A percentile compares a stretch with the other conserved stretches of the same genome.
These are phyloP conservation scores for Diaporthe citriasiana DNA, from an alignment of 2,329 filamentous ascomycete genomes.

Conservation along the genomic window DNA sequence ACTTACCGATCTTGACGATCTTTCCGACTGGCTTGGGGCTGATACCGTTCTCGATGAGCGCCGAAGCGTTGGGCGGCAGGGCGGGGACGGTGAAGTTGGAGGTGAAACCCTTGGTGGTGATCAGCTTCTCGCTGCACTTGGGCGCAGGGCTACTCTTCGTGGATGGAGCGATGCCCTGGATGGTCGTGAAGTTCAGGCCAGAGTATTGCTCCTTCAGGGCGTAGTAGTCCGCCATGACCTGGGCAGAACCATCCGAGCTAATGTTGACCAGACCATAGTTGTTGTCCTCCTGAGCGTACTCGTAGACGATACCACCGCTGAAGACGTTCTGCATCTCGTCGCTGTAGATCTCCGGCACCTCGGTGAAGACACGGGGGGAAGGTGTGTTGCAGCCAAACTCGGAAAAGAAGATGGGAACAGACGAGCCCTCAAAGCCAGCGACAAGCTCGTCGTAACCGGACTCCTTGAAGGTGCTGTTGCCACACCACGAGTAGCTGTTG, in stretches of 20 bases:
- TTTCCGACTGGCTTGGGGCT: slow-evolving; percentile 73
- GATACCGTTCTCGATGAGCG: slow-evolving; percentile 84
- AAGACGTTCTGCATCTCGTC: slow-evolving; percentile 77
- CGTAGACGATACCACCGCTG: slow-evolving; percentile 85
- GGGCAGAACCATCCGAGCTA: slow-evolving; percentile 68
- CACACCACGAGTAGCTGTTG: slow-evolving; percentile 80
- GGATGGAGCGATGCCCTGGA: slow-evolving; percentile 74
- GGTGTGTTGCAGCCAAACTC: slow-evolving; percentile 85
- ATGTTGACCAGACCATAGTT: slow-evolving; percentile 76
- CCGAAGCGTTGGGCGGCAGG: slow-evolving; percentile 75
- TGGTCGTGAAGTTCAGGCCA: slow-evolving; percentile 77
- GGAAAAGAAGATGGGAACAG: slow-evolving; percentile 85
- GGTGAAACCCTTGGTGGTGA: slow-evolving; percentile 76
- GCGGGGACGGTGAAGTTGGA: slow-evolving; percentile 83
- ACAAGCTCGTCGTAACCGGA: slow-evolving; percentile 71
- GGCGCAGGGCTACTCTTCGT: slow-evolving; percentile 68
- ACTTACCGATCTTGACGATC: slow-evolving; percentile 69
- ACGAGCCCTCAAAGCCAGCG: slow-evolving; percentile 73
- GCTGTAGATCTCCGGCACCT: slow-evolving; percentile 81
- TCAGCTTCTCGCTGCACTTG: slow-evolving; percentile 75
- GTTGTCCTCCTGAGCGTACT: slow-evolving; percentile 81
- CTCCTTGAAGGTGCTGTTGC: slow-evolving; percentile 66
- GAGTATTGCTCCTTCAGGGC: slow-evolving; percentile 82
- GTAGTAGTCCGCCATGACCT: slow-evolving; percentile 76
- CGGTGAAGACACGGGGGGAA: slow-evolving; percentile 80